Evolutionary conservation across 352 stramenopile species (phyloP).

Genomic region (Pythium periplocum): DNA sequence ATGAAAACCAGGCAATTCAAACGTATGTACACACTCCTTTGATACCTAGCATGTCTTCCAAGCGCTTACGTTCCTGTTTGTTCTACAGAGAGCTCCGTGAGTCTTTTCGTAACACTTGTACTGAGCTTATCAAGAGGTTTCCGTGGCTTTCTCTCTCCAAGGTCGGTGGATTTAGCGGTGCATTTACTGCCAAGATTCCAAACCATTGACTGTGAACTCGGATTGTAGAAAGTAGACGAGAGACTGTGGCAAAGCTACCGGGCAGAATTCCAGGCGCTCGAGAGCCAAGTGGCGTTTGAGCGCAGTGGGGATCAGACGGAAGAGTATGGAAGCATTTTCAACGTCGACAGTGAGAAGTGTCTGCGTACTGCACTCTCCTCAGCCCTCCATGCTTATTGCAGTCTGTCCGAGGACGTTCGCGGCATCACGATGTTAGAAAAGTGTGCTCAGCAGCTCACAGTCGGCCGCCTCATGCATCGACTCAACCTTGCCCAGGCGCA

Average conservation of each 20-base stretch:
- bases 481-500: slow-evolving; percentile 16
- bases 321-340: too few species aligned
- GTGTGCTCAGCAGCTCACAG: neutral
- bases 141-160: slow-evolving; percentile 14
- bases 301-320: too few species aligned
- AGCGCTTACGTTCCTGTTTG: neutral
- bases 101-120: slow-evolving; percentile 12
- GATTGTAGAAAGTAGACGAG: slow-evolving; percentile 36
- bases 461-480: slow-evolving; percentile 12
- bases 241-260: slow-evolving; percentile 68
- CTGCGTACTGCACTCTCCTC: slow-evolving; percentile 16
- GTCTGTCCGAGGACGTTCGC: slow-evolving; percentile 16
- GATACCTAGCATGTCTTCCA: neutral
- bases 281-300: slow-evolving; percentile 8
- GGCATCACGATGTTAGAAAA: too few species aligned
- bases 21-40: neutral
- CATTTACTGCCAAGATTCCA: too few species aligned
- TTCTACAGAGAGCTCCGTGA: slow-evolving; percentile 11
- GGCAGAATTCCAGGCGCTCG: slow-evolving; percentile 35
- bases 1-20: neutral
- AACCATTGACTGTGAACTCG: too few species aligned
- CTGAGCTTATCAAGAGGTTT: slow-evolving; percentile 16
- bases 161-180: neutral
- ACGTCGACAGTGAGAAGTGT: neutral
- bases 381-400: slow-evolving; percentile 15